Evolutionary conservation across 345 rosid species (phyloP), one percentile per base, ranked within the genome.

Genomic region (Moricandia moricandioides): DNA sequence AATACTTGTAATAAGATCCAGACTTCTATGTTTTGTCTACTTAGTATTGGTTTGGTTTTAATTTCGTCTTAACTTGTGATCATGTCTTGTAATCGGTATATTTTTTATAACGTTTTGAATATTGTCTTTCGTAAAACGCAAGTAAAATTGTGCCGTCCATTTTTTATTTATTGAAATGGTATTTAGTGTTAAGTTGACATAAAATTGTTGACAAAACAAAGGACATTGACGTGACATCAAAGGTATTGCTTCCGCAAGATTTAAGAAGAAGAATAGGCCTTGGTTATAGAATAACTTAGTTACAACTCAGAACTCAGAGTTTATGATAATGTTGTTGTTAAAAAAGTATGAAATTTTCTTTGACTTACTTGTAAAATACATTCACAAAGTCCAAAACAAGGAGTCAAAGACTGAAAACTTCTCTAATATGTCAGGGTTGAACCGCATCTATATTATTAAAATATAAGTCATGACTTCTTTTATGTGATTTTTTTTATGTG

Each of bases 351-450:
- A 27, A 14, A 24, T 45, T 45, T 11, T 43, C 43, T 16, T 30
- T 43, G 1, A 57, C 55, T 70, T 59, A 59, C 58, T 70, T 70
- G 56, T 70, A 29, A 18, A 35, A 57, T 7, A 29, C 64, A 26
- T 69, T 14, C 16, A 62, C 35, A 14, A 57, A 24, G 27, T 35
- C 27, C 57, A 65, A 65, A 45, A 17, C 21, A 34, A 8, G 57
- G 5, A 52, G 27, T 52, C 27, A 7, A 40, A 40, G 51, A 43
- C 16, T 43, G 51, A 43, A 52, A 52, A 52, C 27, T 17, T 52
- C 12, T 51, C 24, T 16, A 16, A 4, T 5, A 17, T 10, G 21
- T 18, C 12, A 17, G 26, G 12, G 18, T 17, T 52, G 57, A 52
- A 52, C 51, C 16, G 57, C 57, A 18, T 8, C n/a, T n/a, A n/a